Base-by-base conservation (phyloP, 306 rosid species). In the Quercus mongolica region DNA sequence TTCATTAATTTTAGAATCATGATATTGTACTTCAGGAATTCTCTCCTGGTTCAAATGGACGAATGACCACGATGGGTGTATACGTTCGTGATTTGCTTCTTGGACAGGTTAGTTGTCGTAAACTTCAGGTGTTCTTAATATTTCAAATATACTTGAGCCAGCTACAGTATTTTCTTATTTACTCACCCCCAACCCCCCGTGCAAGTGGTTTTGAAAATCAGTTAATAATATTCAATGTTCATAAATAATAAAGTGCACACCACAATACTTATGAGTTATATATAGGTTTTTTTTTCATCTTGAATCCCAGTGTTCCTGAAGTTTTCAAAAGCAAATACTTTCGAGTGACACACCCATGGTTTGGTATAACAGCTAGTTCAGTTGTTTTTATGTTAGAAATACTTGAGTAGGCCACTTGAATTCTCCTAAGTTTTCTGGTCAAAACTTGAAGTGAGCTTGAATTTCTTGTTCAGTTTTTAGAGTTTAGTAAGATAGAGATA, bases 11-110 rank as follows among this genome's bases (percentile, higher is more conserved):
- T 79, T 64, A 81, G 52, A 62, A 31, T 63, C 55, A 54, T 38
- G 57, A 63, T 74, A 20, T 15, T 73, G 26, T 76, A 23, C 86
- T 88, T 79, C 96, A 95, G 99, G 97, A 95, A 84, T 95, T 95
- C 84, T 91, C 99, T 80, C 99, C 99, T 14, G 99, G 98, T 80
- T 95, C 99, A 21, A 93, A 85, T 83, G 99, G 99, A 69, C 91
- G 90, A 79, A 93, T 88, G 94, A 89, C 97, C 78, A 91, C 98
- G 25, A 95, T 95, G 98, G 99, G 99, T 56, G 96, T 87, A 28
- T 95, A 93, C 56, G 78, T 95, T 67, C 98, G 99, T 68, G 99
- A 95, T 89, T 87, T 95, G 90, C 96, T 95, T 73, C 99, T 95
- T 88, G 99, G 99, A 74, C 99, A 95, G 98, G 99, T 95, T 65